Evolutionary conservation across 2,329 filamentous ascomycete genomes (phyloP).

Genomic region (Cladosporium sp.): DNA sequence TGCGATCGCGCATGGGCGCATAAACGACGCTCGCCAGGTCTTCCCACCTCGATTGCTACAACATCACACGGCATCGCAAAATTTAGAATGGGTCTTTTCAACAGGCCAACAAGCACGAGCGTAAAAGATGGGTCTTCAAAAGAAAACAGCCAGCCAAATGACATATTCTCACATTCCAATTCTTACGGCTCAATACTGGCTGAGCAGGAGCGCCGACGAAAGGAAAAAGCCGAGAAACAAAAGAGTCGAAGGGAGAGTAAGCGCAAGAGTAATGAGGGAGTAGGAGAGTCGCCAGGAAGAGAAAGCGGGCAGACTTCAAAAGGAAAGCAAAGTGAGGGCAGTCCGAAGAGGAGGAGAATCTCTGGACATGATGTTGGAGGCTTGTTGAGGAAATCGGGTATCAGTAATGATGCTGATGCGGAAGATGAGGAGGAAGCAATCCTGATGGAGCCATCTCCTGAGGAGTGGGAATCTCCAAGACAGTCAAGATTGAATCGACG

Average conservation of each 20-base stretch:
- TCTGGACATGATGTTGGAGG: background rate
- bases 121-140: constrained; percentile 15
- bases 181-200: constrained; percentile 36
- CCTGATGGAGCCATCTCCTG: background rate
- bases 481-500: background rate
- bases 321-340: background rate
- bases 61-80: too few relatives aligned
- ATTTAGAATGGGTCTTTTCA: constrained; percentile 28
- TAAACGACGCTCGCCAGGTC: too few relatives aligned
- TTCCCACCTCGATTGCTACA: too few relatives aligned
- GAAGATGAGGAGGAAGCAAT: constrained; percentile 1
- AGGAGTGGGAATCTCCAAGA: background rate
- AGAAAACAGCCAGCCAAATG: constrained; percentile 16
- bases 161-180: constrained; percentile 42
- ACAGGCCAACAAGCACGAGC: constrained; percentile 23
- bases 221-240: constrained; percentile 6
- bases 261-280: constrained; percentile 6
- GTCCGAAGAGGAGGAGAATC: constrained; percentile 1
- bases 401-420: background rate
- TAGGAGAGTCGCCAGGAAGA: background rate
- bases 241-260: constrained; percentile 1
- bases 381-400: background rate
- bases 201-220: constrained; percentile 25
- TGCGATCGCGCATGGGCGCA: background rate
- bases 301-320: background rate